These are phyloP conservation scores for Alternaria arborescens DNA, from an alignment of 2,329 filamentous ascomycete genomes.

Conservation along the genomic window DNA sequence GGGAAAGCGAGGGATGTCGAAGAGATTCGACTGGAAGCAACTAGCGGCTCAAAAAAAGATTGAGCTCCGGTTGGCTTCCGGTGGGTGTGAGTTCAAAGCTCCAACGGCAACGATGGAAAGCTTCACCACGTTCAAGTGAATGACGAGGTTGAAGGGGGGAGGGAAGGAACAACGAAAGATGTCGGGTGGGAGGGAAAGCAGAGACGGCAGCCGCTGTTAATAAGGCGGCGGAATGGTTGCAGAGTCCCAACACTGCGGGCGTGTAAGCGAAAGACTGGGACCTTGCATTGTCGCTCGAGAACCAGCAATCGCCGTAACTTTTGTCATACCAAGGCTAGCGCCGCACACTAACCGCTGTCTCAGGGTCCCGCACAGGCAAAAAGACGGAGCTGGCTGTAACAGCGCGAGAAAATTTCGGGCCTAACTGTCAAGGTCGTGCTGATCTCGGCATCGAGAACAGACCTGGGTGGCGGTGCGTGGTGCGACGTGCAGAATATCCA, in stretches of 20 bases:
- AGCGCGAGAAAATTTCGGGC: conserved; percentile 41
- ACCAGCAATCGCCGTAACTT: conserved; percentile 31
- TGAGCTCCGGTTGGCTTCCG: conserved; percentile 29
- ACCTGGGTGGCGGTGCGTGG: conserved; percentile 32
- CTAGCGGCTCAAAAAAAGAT: conserved; percentile 24
- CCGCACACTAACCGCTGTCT: conserved; percentile 29
- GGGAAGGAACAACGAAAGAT: conserved; percentile 21
- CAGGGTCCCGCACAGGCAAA: conserved; percentile 29
- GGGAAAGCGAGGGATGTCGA: conserved; percentile 25
- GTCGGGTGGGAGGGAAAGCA: conserved; percentile 13
- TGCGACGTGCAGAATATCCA: conserved; percentile 11
- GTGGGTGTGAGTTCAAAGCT: conserved; percentile 12
- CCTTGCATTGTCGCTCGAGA: conserved; percentile 43
- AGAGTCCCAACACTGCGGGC: conserved; percentile 31
- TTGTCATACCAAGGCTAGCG: conserved; percentile 30
- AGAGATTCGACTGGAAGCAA: conserved; percentile 17
- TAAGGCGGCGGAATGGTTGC: conserved; percentile 21
- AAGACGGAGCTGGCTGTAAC: conserved; percentile 25
- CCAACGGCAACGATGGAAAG: conserved; percentile 27
- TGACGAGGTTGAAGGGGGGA: conserved; percentile 27
- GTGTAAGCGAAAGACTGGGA: conserved; percentile 44
- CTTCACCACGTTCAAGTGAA: conserved; percentile 34
- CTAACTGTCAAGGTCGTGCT: conserved; percentile 25
- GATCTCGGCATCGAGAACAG: conserved; percentile 35
- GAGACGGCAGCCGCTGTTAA: conserved; percentile 12